A percentile compares a stretch with the other conserved stretches of the same genome.
Conservation (phyloP, 148 eudicot species). For the Vaccinium darrowii region DNA sequence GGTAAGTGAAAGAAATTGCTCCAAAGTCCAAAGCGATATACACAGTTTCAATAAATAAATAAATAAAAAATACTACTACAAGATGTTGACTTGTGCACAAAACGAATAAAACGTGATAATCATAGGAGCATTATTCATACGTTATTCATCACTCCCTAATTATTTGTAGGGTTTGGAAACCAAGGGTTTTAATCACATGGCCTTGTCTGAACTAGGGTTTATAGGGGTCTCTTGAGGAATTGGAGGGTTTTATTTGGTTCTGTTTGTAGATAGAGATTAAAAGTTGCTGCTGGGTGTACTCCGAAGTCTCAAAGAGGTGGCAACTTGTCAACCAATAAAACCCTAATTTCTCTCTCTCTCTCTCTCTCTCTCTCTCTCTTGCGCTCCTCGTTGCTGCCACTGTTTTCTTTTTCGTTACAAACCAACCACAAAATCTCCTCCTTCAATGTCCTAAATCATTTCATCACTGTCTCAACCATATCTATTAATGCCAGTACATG, state of each 20-base stretch:
- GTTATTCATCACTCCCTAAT: no score
- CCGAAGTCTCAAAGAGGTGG: no score
- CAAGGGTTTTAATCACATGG: constrained; percentile 22
- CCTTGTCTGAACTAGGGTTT: constrained; percentile 23
- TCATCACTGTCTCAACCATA: not conserved
- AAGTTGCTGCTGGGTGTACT: no score
- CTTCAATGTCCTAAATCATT: not conserved
- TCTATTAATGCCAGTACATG: not conserved
- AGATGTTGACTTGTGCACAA: not conserved
- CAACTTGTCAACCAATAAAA: no score
- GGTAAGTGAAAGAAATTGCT: no score
- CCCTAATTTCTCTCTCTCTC: not conserved
- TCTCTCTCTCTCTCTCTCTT: not conserved
- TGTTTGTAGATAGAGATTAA: constrained; percentile 15
- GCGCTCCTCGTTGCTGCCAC: not conserved
- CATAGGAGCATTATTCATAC: not conserved
- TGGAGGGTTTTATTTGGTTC: not conserved
- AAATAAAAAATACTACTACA: no score
- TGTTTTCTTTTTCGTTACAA: not conserved
- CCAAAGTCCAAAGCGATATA: no score
- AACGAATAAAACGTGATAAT: not conserved
- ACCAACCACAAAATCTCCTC: not conserved
- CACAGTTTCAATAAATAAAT: no score
- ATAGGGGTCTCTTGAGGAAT: not conserved
- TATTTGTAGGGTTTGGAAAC: constrained; percentile 14